phyloP scores from a whole-genome alignment of 1,139 yeast species.

The Yamadazyma triangularis region DNA sequence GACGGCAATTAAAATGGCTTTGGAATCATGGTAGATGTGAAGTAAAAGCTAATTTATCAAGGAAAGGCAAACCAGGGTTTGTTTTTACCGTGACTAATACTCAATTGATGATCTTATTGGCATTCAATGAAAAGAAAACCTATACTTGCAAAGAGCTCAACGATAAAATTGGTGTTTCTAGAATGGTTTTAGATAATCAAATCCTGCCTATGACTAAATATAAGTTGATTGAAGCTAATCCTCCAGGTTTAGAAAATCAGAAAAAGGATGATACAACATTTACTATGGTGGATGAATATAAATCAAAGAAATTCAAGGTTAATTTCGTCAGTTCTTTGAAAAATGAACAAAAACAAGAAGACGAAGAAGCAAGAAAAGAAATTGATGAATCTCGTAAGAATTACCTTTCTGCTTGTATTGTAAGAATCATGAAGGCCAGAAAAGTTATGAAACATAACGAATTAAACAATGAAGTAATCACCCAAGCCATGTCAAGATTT shows the following conservation, averaged over 20 bases:
- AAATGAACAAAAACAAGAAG: slow-evolving; percentile 71
- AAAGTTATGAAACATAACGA: slow-evolving; percentile 74
- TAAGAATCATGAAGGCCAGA: slow-evolving; percentile 93
- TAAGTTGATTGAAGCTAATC: slow-evolving; percentile 64
- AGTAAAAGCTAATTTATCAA: slow-evolving; percentile 79
- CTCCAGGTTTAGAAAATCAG: slow-evolving; percentile 48
- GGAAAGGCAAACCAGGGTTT: slow-evolving; percentile 81
- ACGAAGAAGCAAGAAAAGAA: slow-evolving; percentile 78
- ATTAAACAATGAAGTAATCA: slow-evolving; percentile 82
- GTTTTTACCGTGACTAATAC: slow-evolving; percentile 75
- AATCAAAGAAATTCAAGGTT: slow-evolving; percentile 78
- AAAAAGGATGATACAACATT: slow-evolving; percentile 55
- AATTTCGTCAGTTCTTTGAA: slow-evolving; percentile 83
- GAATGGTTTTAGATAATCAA: slow-evolving; percentile 66
- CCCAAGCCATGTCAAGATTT: slow-evolving; percentile 82
- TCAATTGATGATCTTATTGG: slow-evolving; percentile 80
- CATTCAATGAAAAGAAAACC: slow-evolving; percentile 64
- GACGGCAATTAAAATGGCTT: slow-evolving; percentile 90
- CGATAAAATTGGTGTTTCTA: slow-evolving; percentile 64
- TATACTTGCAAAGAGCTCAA: slow-evolving; percentile 59
- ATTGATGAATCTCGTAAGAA: slow-evolving; percentile 84
- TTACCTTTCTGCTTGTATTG: slow-evolving; percentile 88
- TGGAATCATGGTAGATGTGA: slow-evolving; percentile 97
- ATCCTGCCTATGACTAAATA: slow-evolving; percentile 76
- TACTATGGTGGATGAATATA: slow-evolving; percentile 75